Conservation (phyloP, 1,139 yeast genomes). For the Nakaseomyces sp. region DNA sequence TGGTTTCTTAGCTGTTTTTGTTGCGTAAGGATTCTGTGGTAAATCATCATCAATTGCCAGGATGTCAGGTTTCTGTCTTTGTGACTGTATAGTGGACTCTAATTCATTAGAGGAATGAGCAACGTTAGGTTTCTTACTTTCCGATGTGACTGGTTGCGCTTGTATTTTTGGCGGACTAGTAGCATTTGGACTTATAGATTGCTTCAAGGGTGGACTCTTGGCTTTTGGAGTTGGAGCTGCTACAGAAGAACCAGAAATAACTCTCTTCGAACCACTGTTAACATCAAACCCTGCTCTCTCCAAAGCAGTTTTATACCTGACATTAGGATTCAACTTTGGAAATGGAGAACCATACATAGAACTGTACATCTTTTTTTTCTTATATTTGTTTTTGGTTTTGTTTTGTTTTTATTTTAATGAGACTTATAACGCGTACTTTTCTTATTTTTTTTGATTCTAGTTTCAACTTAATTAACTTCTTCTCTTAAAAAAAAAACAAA, state of each 20-base stretch:
- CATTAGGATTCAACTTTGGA: conserved; percentile 51
- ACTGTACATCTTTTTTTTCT: conserved; percentile 3
- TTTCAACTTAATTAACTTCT: too few species aligned
- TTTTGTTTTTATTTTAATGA: neutral
- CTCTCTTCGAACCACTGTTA: neutral
- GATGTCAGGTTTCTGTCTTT: neutral
- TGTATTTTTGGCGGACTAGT: too few species aligned
- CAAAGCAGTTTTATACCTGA: conserved; percentile 49
- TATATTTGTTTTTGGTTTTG: too few species aligned
- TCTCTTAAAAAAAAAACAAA: too few species aligned
- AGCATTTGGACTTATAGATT: neutral
- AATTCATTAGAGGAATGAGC: neutral
- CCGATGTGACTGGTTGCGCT: too few species aligned
- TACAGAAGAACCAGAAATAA: too few species aligned
- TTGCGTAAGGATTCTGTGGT: neutral
- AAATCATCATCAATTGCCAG: neutral
- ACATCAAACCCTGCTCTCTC: conserved; percentile 58
- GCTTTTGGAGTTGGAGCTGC: neutral
- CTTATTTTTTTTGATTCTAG: too few species aligned
- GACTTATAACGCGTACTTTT: neutral
- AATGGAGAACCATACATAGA: conserved; percentile 37
- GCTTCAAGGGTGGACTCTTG: neutral
- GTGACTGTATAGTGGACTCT: neutral
- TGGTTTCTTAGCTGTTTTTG: neutral
- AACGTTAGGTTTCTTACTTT: too few species aligned